These are phyloP conservation scores for Penicillium sp. DNA, from an alignment of 2,329 filamentous ascomycete species.

Conservation along the genomic window DNA sequence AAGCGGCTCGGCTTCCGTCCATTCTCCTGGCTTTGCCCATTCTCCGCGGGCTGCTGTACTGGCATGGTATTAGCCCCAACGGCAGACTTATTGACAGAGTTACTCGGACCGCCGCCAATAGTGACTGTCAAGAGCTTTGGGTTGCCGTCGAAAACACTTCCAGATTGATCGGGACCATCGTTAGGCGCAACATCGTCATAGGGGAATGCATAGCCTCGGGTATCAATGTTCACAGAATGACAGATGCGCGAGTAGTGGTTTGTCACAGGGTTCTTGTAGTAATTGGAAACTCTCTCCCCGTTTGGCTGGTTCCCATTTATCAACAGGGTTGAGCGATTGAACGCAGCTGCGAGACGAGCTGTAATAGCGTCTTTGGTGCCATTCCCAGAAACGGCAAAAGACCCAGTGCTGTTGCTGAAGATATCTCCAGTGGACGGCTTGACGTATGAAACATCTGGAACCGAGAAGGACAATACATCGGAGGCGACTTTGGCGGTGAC, in stretches of 20 bases:
- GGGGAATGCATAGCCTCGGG: slow-evolving; percentile 66
- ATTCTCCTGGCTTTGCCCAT: not conserved
- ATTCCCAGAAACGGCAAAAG: slow-evolving; percentile 51
- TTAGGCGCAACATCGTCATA: slow-evolving; percentile 65
- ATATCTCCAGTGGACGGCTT: slow-evolving; percentile 62
- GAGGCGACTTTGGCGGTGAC: slow-evolving; percentile 50
- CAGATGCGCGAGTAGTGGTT: slow-evolving; percentile 68
- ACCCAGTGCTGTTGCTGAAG: slow-evolving; percentile 63
- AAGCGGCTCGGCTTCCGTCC: not conserved
- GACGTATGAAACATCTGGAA: slow-evolving; percentile 50
- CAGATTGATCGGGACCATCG: slow-evolving; percentile 59
- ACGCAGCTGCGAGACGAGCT: slow-evolving; percentile 70
- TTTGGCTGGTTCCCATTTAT: slow-evolving; percentile 52
- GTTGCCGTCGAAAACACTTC: slow-evolving; percentile 57
- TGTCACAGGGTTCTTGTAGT: slow-evolving; percentile 56
- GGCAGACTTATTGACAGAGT: not conserved
- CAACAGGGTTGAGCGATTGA: slow-evolving; percentile 70
- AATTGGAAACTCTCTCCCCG: slow-evolving; percentile 48
- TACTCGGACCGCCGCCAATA: slow-evolving; percentile 47
- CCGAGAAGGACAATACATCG: slow-evolving; percentile 43
- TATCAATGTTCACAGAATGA: slow-evolving; percentile 58
- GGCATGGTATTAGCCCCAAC: not conserved
- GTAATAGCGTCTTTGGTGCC: slow-evolving; percentile 60
- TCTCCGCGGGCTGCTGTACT: not conserved
- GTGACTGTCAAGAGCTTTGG: slow-evolving; percentile 57